Conservation (phyloP, 441 rosid species). For the Aleurites moluccanus region DNA sequence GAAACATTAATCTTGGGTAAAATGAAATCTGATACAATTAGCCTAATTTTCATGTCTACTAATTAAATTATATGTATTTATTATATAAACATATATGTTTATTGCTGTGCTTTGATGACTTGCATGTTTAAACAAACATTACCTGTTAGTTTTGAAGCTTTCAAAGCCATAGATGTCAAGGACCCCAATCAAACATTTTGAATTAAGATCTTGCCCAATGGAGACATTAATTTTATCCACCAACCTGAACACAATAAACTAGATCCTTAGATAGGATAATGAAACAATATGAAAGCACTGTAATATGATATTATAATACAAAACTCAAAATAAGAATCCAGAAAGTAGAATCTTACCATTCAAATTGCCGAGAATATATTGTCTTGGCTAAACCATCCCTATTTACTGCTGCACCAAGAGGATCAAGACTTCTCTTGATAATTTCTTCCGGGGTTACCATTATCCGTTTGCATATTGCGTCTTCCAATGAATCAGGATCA, state of each 20-base stretch:
- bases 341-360: conserved; percentile 54
- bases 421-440: conserved; percentile 82
- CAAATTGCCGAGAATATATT: conserved; percentile 80
- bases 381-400: conserved; percentile 96
- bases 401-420: conserved; percentile 67
- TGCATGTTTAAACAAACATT: conserved; percentile 22
- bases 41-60: neutral
- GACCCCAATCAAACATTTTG: conserved; percentile 74
- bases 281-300: conserved; percentile 8
- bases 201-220: conserved; percentile 86
- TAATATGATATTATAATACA: neutral
- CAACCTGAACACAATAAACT: conserved; percentile 54
- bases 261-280: conserved; percentile 5
- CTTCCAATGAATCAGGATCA: conserved; percentile 61
- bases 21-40: neutral
- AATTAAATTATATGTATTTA: neutral
- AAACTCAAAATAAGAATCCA: conserved; percentile 16
- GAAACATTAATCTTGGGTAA: neutral
- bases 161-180: conserved; percentile 98
- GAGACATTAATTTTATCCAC: conserved; percentile 82
- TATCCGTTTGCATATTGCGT: conserved; percentile 74
- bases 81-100: neutral
- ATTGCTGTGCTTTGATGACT: neutral
- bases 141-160: conserved; percentile 87
- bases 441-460: conserved; percentile 92